Percentiles rank a stretch among this genome's conserved stretches.
These are phyloP conservation scores for Zangia roseola DNA, from an alignment of 768 basidiomycete genomes.

Conservation along the genomic window DNA sequence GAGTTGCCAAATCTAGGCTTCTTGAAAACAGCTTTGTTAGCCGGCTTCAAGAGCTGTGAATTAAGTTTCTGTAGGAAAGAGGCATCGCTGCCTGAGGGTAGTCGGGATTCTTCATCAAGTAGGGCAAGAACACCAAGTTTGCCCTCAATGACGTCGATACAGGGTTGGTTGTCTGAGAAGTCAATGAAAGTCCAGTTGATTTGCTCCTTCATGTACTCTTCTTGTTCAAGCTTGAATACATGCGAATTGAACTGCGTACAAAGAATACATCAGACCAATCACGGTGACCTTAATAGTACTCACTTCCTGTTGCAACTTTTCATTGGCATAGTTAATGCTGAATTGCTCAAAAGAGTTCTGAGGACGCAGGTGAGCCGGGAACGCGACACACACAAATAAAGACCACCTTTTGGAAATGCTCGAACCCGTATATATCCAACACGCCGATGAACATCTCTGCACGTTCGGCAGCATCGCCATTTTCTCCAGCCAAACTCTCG, in stretches of 20 bases:
- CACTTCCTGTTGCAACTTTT: constrained; percentile 96
- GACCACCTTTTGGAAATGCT: constrained; percentile 90
- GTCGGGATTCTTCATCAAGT: constrained; percentile 95
- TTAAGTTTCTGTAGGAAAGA: constrained; percentile 94
- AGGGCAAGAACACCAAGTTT: constrained; percentile 93
- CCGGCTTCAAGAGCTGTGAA: constrained; percentile 78
- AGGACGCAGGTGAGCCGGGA: constrained; percentile 6
- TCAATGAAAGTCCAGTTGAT: constrained; percentile 99
- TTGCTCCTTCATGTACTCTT: constrained; percentile 97
- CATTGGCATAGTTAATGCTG: constrained; percentile 99
- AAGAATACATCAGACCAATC: constrained; percentile 9
- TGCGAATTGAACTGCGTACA: constrained; percentile 89
- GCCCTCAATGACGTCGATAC: constrained; percentile 98
- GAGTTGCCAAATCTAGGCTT: constrained; percentile 99
- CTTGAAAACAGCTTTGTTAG: constrained; percentile 89
- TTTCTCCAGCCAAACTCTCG: constrained; percentile 94
- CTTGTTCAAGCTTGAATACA: constrained; percentile 98
- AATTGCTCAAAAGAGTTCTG: constrained; percentile 96
- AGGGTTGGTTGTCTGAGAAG: constrained; percentile 98
- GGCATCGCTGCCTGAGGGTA: constrained; percentile 88
- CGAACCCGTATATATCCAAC: constrained; percentile 95
- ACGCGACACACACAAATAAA: not conserved
- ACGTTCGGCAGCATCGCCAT: constrained; percentile 82
- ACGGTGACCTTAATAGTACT: constrained; percentile 10
- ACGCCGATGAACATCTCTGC: constrained; percentile 99